Percentiles rank a stretch among this genome's conserved stretches.
phyloP scores from a whole-genome alignment of 306 rosid genomes.

The Oemleria cerasiformis region DNA sequence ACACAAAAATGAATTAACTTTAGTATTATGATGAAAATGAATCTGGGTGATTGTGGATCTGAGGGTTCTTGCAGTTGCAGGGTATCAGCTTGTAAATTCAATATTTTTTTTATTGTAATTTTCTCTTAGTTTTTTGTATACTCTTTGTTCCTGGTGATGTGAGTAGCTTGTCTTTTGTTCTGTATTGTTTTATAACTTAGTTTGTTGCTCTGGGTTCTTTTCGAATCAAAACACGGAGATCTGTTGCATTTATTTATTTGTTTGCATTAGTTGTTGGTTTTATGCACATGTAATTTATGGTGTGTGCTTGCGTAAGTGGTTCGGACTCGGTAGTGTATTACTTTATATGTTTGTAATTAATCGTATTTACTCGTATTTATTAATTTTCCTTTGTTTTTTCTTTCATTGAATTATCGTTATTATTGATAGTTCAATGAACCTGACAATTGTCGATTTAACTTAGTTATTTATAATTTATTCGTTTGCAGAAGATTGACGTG shows the following conservation, averaged over 20 bases:
- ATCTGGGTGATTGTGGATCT: background rate
- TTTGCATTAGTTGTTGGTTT: background rate
- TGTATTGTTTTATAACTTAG: background rate
- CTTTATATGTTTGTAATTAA: conserved; percentile 7
- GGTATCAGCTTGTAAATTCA: background rate
- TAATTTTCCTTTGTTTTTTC: background rate
- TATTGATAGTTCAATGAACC: conserved; percentile 18
- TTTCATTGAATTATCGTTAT: conserved; percentile 7
- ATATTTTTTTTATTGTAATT: background rate
- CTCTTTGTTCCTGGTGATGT: background rate
- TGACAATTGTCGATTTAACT: background rate
- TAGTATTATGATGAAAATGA: background rate
- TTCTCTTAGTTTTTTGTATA: background rate
- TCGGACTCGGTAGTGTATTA: background rate
- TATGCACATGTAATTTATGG: background rate
- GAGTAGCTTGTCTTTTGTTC: background rate
- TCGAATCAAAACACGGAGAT: background rate
- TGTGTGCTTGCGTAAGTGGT: background rate
- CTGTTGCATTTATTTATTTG: background rate
- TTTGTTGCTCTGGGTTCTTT: background rate
- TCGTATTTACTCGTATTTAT: conserved; percentile 10
- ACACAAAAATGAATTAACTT: background rate
- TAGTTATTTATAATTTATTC: conserved; percentile 8
- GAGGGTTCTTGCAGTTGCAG: background rate
- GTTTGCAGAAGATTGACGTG: conserved; percentile 7